A percentile compares a stretch with the other conserved stretches of the same genome.
Conservation (phyloP, 352 stramenopile species). For the Pythium scleroteichum region DNA sequence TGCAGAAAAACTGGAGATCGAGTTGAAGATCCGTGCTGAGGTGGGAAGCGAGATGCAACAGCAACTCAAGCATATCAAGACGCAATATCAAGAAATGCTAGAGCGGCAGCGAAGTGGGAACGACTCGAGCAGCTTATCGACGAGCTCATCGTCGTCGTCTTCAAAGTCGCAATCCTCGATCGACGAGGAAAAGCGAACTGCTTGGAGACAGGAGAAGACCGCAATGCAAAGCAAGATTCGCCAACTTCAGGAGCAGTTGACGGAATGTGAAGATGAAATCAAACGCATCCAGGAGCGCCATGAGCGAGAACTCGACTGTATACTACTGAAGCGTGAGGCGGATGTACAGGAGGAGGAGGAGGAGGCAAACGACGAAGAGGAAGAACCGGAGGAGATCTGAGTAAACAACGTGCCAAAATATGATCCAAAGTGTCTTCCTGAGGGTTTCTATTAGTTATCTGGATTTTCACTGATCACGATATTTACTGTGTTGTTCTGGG, state of each 20-base stretch:
- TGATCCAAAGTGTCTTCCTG: too few relatives aligned
- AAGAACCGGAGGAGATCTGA: constrained; percentile 20
- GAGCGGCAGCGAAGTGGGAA: constrained; percentile 33
- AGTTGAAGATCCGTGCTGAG: constrained; percentile 58
- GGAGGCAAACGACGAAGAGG: constrained; percentile 8
- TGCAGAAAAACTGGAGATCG: constrained; percentile 59
- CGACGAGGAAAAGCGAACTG: constrained; percentile 24
- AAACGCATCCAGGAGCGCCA: constrained; percentile 70
- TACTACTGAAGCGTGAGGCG: constrained; percentile 15
- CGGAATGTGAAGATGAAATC: constrained; percentile 85
- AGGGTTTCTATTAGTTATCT: too few relatives aligned
- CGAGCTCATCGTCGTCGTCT: neutral
- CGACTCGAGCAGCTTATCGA: constrained; percentile 33
- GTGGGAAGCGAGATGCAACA: constrained; percentile 75
- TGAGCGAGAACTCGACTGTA: constrained; percentile 23
- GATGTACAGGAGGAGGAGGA: neutral
- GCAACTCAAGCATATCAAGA: constrained; percentile 65
- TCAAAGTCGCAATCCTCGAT: constrained; percentile 15
- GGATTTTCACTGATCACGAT: too few relatives aligned
- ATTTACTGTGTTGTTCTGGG: too few relatives aligned
- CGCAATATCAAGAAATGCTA: constrained; percentile 51
- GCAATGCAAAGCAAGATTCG: constrained; percentile 61
- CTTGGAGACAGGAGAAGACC: constrained; percentile 48
- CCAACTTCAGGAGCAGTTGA: constrained; percentile 63
- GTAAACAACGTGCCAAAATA: neutral